Base-by-base conservation (phyloP, 352 stramenopile genomes). In the Phytophthora pseudosyringae region DNA sequence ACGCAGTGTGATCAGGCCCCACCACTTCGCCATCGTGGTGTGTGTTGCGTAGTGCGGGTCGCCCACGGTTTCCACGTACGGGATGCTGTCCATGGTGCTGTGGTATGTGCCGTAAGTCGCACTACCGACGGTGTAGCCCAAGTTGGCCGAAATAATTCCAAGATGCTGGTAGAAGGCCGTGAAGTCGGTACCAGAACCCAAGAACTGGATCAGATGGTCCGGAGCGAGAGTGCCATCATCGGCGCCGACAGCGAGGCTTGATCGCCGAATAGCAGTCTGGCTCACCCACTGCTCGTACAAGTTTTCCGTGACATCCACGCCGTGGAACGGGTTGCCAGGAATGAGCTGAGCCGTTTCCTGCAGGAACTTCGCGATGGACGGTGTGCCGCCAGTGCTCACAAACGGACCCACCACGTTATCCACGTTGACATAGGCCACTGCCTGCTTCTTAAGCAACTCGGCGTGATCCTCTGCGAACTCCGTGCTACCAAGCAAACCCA, bases 161-260 rank as follows among this genome's bases (percentile, higher is more conserved):
- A 97, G 67, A 53, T 95, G 84, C 68, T 94, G 80, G 55, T 96
- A 83, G 58, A 96, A 97, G 0, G 86, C 81, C 31, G 88, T 93
- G 63, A 88, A 94, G 59, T 93, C 86, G 0, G 76, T 85, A 18
- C 83, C 86, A 1, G 78, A 82, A 5, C 86, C 84, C 8, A 94
- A 63, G 21, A 87, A 78, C 18, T 75, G 65, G 51, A 94, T 74
- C 9, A 88, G 26, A 46, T 88, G 71, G 21, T 86, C 74, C 3
- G 79, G 76, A 29, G 48, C 79, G 5, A 88, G 59, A 21, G 76
- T 84, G 0, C 65, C 60, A 51, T 72, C 71, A 32, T 60, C 57
- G 9, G n/a, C 45, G 13, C 38, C 51, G 51, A 31, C 47, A 3
- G 49, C 43, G 15, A 57, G 35, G 11, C 38, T 71, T 4, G 38